These are phyloP conservation scores for Circinella umbellata DNA, from an alignment of 371 early-diverging fungal genomes.

Conservation along the genomic window DNA sequence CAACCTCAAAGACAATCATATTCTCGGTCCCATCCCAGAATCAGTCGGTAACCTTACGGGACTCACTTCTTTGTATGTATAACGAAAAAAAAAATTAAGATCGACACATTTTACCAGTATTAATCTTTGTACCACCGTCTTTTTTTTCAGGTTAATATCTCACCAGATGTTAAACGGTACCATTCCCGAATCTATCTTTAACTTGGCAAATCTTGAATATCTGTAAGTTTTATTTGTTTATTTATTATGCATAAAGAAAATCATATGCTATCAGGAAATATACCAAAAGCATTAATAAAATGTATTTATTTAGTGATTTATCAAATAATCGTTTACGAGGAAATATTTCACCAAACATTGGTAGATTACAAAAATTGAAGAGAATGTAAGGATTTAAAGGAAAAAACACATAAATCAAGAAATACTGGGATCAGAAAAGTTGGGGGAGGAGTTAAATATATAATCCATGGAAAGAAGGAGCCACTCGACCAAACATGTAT, in stretches of 20 bases:
- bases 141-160: slow-evolving; percentile 27
- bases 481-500: too few relatives aligned
- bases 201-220: slow-evolving; percentile 30
- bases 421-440: too few relatives aligned
- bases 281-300: not conserved
- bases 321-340: slow-evolving; percentile 60
- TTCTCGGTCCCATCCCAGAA: slow-evolving; percentile 40
- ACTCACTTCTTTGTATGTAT: slow-evolving; percentile 37
- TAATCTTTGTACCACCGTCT: slow-evolving; percentile 9
- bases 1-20: slow-evolving; percentile 40
- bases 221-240: slow-evolving; percentile 23
- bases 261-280: too few relatives aligned
- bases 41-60: slow-evolving; percentile 39
- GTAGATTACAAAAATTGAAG: slow-evolving; percentile 44
- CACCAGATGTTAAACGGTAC: slow-evolving; percentile 45
- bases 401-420: not conserved
- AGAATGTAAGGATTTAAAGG: slow-evolving; percentile 39
- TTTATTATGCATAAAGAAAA: not conserved
- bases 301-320: slow-evolving; percentile 38
- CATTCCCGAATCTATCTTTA: slow-evolving; percentile 42
- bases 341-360: slow-evolving; percentile 41
- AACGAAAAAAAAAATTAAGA: slow-evolving; percentile 6
- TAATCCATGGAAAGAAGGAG: too few relatives aligned
- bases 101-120: not conserved
- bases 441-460: too few relatives aligned